Evolutionary conservation across 2,329 filamentous ascomycete species (phyloP).

Genomic region (Trichoderma brevicompactum): DNA sequence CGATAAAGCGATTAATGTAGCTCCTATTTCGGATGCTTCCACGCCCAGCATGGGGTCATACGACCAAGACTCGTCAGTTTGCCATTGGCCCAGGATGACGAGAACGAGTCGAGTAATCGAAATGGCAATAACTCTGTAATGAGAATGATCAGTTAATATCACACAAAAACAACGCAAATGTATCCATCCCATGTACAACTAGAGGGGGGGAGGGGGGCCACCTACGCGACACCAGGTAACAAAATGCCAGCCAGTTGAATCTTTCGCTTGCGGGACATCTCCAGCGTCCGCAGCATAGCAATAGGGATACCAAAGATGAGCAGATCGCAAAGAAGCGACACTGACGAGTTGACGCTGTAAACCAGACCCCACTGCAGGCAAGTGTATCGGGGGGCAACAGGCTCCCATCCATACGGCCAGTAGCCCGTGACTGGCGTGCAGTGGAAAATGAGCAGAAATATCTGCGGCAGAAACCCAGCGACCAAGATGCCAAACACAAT

Average conservation of each 20-base stretch:
- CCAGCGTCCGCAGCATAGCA: constrained; percentile 51
- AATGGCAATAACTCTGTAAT: constrained; percentile 52
- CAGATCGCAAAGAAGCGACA: constrained; percentile 56
- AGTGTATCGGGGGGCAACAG: constrained; percentile 44
- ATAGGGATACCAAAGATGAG: constrained; percentile 56
- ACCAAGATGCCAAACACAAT: constrained; percentile 45
- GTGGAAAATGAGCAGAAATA: constrained; percentile 57
- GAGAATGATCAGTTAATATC: not conserved
- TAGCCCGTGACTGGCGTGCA: constrained; percentile 54
- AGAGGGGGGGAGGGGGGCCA: not conserved
- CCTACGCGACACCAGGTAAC: constrained; percentile 54
- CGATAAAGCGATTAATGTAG: constrained; percentile 55
- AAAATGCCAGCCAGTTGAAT: constrained; percentile 53
- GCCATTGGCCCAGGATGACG: constrained; percentile 53
- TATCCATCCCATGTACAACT: too few species aligned
- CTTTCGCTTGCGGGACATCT: constrained; percentile 50
- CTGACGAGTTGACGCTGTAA: constrained; percentile 54
- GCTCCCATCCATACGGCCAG: constrained; percentile 57
- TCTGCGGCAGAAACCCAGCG: constrained; percentile 51
- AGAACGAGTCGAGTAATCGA: constrained; percentile 53
- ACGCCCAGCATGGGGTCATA: constrained; percentile 56
- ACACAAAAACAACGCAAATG: too few species aligned
- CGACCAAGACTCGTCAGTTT: constrained; percentile 53
- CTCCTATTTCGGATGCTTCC: constrained; percentile 55
- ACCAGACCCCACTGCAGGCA: constrained; percentile 57